Base-by-base conservation (phyloP, 805 yeast species). In the Ascoidea tarda region DNA sequence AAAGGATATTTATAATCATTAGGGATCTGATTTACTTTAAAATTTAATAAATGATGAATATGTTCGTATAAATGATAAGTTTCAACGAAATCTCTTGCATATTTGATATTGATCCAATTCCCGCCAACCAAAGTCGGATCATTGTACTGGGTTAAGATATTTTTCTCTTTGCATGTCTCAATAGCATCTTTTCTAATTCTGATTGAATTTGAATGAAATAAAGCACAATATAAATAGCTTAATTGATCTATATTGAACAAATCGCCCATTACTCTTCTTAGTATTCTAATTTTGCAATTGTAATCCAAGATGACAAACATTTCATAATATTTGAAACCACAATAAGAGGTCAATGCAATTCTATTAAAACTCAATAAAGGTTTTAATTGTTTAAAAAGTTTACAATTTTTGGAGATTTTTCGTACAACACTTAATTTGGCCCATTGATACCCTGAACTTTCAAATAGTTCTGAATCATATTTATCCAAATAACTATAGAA, bases 341-440 rank as follows among this genome's bases (percentile, higher is more conserved):
- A 50, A 47, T 50, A 50, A 32, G 44, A 42, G 12, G 32, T 33
- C 8, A 45, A 10, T 16, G 51, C 51, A 28, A 50, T 44, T 8
- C 48, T 45, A 5, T 50, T 50, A 6, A 50, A 50, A 31, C 44
- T 42, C 5, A 50, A 33, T 32, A 50, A 21, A 10, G 51, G 51
- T 2, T 50, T 50, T 1, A 59, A 54, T 5, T 53, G 6, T 0
- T 59, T 48, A 6, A 50, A 49, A 6, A 64, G 59, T 0, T 49
- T 53, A 48, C 56, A 57, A 4, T 49, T 48, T 6, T 45, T 46
- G 1, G 66, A 63, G 46, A 64, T 52, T 6, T 28, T 46, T 44
- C 62, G 51, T 0, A 67, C 67, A 2, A 47, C 48, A 12, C 56
- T 54, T 16, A 61, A 33, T 5, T 61, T 50, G 0, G 55, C 53